A percentile compares a stretch with the other conserved stretches of the same genome.
These are phyloP conservation scores for Epithemia pelagica DNA, from an alignment of 108 stramenopile genomes.

Conservation along the genomic window DNA sequence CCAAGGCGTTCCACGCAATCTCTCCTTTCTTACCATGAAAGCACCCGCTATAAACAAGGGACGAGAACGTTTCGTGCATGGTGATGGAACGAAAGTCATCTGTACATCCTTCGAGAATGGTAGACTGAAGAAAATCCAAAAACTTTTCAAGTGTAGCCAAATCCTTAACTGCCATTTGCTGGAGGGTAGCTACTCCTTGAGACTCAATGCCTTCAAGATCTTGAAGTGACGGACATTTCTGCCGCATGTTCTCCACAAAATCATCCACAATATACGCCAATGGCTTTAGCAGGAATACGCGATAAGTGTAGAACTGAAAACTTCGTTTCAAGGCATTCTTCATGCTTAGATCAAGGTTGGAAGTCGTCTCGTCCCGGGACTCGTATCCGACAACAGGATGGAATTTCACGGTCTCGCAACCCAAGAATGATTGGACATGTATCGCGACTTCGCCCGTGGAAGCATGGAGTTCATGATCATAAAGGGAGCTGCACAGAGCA, in stretches of 20 bases:
- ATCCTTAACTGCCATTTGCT: conserved; percentile 33
- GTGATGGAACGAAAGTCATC: conserved; percentile 61
- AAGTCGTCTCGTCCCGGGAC: background rate
- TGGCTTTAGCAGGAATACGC: conserved; percentile 66
- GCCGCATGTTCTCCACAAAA: conserved; percentile 53
- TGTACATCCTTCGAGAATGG: conserved; percentile 66
- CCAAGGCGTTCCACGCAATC: conserved; percentile 36
- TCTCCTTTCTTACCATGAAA: conserved; percentile 12
- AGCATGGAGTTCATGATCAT: conserved; percentile 49
- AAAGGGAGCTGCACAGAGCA: conserved; percentile 45
- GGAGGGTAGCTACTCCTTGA: conserved; percentile 18
- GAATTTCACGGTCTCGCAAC: conserved; percentile 35
- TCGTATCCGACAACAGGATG: conserved; percentile 1
- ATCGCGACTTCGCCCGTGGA: conserved; percentile 59
- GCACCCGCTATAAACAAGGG: conserved; percentile 10
- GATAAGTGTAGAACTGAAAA: conserved; percentile 66
- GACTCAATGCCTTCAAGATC: conserved; percentile 35
- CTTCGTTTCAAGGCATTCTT: conserved; percentile 54
- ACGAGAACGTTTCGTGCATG: conserved; percentile 37
- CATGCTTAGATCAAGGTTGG: conserved; percentile 12
- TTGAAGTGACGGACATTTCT: conserved; percentile 32
- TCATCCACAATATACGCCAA: conserved; percentile 45
- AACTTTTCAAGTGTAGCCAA: conserved; percentile 53
- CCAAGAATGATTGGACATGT: conserved; percentile 82
- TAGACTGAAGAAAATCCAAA: conserved; percentile 70